phyloP scores from a whole-genome alignment of 257 asterid genomes.

The Eucommia ulmoides region DNA sequence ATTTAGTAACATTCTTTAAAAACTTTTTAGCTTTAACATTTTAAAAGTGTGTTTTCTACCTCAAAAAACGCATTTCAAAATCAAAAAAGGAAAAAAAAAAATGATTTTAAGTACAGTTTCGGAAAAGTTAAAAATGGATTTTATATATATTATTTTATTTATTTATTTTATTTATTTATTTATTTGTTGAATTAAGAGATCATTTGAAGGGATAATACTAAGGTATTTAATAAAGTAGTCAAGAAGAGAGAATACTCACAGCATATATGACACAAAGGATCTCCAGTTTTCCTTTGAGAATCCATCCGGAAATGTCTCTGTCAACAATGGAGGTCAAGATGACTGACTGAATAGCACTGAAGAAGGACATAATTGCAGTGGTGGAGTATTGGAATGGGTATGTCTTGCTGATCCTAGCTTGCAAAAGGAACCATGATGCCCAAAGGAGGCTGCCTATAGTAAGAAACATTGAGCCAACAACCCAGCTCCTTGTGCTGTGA shows the following conservation, averaged over 20 bases:
- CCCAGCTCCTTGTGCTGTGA: constrained; percentile 19
- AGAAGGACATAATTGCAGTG: constrained; percentile 52
- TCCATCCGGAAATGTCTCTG: constrained; percentile 43
- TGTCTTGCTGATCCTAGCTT: constrained; percentile 41
- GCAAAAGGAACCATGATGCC: constrained; percentile 74
- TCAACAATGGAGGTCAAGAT: constrained; percentile 26
- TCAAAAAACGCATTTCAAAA: no score
- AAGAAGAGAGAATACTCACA: constrained; percentile 33
- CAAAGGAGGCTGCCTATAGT: constrained; percentile 36
- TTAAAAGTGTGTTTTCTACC: no score
- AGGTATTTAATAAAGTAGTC: no score
- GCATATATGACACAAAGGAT: constrained; percentile 32
- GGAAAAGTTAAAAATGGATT: no score
- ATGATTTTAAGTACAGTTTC: no score
- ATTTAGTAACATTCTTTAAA: no score
- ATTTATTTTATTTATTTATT: no score
- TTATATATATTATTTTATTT: no score
- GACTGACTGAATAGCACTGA: constrained; percentile 52
- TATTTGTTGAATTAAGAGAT: no score
- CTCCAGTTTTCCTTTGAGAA: constrained; percentile 34
- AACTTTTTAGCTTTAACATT: no score
- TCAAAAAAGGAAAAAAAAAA: no score
- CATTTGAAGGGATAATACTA: no score
- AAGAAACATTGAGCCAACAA: constrained; percentile 42
- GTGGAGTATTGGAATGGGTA: constrained; percentile 56